Conservation (phyloP, 176 grass and related monocot genomes). For the Oryza rufipogon region DNA sequence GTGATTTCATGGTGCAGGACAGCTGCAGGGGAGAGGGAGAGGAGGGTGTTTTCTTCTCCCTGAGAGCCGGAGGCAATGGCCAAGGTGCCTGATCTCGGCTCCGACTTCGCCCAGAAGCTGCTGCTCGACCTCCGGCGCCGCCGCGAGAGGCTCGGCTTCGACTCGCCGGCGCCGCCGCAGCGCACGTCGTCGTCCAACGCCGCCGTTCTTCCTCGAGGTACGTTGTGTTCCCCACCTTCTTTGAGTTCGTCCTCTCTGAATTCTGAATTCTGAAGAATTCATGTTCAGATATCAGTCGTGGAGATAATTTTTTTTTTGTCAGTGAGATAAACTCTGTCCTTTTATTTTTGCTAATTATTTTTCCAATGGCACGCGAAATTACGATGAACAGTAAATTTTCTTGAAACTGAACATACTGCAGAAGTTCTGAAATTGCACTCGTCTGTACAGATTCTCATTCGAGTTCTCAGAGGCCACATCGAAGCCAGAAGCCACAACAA, state of each 20-base stretch:
- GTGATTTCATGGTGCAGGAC: constrained; percentile 39
- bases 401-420: background rate
- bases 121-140: constrained; percentile 77
- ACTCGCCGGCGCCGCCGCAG: background rate
- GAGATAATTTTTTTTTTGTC: background rate
- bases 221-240: constrained; percentile 8
- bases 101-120: constrained; percentile 94
- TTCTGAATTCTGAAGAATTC: background rate
- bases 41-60: background rate
- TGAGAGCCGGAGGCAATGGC: constrained; percentile 44
- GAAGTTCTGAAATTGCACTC: constrained; percentile 3
- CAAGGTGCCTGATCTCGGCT: constrained; percentile 59
- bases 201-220: constrained; percentile 37
- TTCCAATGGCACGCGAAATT: background rate
- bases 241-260: background rate
- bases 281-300: background rate
- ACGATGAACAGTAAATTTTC: background rate
- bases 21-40: background rate
- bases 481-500: constrained; percentile 43
- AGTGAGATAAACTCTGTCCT: background rate
- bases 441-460: constrained; percentile 47
- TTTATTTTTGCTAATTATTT: background rate
- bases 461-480: constrained; percentile 44
- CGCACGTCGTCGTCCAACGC: constrained; percentile 14
- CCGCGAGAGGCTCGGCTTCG: constrained; percentile 75